A percentile compares a stretch with the other conserved stretches of the same genome.
phyloP scores from a whole-genome alignment of 805 yeast genomes.

The Yamadazyma tumulicola region DNA sequence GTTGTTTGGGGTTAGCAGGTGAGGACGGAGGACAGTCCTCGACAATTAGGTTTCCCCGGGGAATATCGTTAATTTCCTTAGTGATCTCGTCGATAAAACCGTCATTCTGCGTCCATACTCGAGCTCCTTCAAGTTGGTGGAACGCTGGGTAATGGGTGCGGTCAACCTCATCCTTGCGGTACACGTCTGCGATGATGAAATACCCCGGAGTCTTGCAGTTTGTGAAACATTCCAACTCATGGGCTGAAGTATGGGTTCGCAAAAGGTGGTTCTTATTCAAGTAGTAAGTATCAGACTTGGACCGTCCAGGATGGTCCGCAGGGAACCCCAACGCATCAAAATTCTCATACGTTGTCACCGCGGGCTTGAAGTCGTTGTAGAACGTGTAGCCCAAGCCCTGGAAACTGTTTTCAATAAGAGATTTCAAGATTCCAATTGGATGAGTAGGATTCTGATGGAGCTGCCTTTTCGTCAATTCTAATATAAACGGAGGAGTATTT shows the following conservation, averaged over 20 bases:
- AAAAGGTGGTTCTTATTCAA: constrained; percentile 67
- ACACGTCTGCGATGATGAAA: constrained; percentile 92
- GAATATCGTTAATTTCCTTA: constrained; percentile 61
- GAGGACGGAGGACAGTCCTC: constrained; percentile 54
- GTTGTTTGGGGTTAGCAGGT: constrained; percentile 74
- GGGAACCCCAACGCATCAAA: constrained; percentile 94
- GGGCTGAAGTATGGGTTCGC: constrained; percentile 96
- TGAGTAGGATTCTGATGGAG: constrained; percentile 73
- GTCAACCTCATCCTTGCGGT: constrained; percentile 92
- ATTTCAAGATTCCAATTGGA: constrained; percentile 84
- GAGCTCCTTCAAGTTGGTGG: constrained; percentile 97
- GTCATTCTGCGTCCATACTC: constrained; percentile 65
- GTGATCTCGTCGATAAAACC: constrained; percentile 38
- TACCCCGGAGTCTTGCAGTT: constrained; percentile 74
- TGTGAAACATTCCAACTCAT: constrained; percentile 82
- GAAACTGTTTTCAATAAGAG: constrained; percentile 68
- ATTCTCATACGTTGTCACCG: constrained; percentile 76
- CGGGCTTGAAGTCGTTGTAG: constrained; percentile 78
- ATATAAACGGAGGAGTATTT: constrained; percentile 74
- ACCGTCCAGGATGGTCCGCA: constrained; percentile 86
- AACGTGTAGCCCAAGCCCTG: constrained; percentile 66
- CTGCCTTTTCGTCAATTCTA: constrained; percentile 64
- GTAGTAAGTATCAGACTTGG: constrained; percentile 90
- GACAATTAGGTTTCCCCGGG: constrained; percentile 66
- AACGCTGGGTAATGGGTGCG: constrained; percentile 95